These are phyloP conservation scores for Pseudonectria buxi DNA, from an alignment of 2,329 filamentous ascomycete species.

Conservation along the genomic window DNA sequence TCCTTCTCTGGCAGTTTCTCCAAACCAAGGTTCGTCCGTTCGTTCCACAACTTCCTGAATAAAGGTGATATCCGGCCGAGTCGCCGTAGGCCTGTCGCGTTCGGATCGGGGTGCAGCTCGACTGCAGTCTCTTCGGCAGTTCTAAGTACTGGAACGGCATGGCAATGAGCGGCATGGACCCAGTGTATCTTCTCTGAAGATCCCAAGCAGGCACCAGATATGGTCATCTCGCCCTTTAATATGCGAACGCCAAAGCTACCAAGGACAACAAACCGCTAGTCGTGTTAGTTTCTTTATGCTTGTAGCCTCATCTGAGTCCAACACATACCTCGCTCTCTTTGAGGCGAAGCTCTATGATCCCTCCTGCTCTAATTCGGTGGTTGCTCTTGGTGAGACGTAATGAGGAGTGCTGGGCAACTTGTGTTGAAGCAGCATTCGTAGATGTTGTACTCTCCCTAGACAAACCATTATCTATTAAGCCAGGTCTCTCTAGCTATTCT, in stretches of 20 bases:
- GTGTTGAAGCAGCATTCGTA: constrained; percentile 2
- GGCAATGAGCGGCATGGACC: constrained; percentile 61
- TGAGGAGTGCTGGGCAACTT: constrained; percentile 34
- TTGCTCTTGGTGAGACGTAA: constrained; percentile 41
- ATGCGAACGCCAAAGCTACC: constrained; percentile 64
- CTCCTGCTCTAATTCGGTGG: constrained; percentile 31
- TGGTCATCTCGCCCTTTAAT: constrained; percentile 51
- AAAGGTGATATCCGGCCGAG: constrained; percentile 58
- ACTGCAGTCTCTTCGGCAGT: constrained; percentile 43
- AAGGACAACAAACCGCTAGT: constrained; percentile 53
- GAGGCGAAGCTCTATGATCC: constrained; percentile 36
- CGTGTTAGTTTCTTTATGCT: constrained; percentile 13
- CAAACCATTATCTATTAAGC: no score
- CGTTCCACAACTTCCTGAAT: constrained; percentile 61
- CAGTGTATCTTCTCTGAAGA: constrained; percentile 41
- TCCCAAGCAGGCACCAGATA: constrained; percentile 58
- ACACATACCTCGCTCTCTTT: constrained; percentile 42
- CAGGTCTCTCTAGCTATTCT: no score
- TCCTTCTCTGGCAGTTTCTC: constrained; percentile 11
- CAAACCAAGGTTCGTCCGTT: constrained; percentile 22
- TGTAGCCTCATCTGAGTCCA: not conserved
- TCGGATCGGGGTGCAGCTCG: constrained; percentile 50
- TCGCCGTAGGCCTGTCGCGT: constrained; percentile 40
- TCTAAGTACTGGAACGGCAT: constrained; percentile 62
- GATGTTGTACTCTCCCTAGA: not conserved